Conservation (phyloP, 345 rosid species). For the Lumnitzera littorea region DNA sequence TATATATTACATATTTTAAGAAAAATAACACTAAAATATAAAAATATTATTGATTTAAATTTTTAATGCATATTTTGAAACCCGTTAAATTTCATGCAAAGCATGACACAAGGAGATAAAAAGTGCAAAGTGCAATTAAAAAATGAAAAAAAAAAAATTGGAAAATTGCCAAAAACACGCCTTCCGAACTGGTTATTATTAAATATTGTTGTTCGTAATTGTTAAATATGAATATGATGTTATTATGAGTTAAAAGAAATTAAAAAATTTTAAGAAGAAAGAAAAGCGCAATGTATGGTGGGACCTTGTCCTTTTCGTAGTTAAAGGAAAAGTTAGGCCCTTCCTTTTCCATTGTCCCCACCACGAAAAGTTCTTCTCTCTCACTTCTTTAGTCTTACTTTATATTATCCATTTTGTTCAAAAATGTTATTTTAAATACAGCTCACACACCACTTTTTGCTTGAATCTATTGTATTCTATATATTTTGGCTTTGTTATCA, state of each 20-base stretch:
- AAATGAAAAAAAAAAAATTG: background rate
- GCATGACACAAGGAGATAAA: constrained; percentile 48
- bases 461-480: too few relatives aligned
- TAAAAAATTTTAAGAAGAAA: background rate
- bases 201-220: too few relatives aligned
- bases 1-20: too few relatives aligned
- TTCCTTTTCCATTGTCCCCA: constrained; percentile 4
- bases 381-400: background rate
- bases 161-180: background rate
- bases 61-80: too few relatives aligned
- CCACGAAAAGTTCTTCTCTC: background rate
- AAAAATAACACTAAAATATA: too few relatives aligned
- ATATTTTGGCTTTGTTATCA: too few relatives aligned
- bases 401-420: too few relatives aligned
- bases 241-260: background rate
- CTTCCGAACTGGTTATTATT: too few relatives aligned
- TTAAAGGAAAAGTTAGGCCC: constrained; percentile 24
- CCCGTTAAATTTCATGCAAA: background rate
- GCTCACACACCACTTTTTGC: too few relatives aligned
- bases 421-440: too few relatives aligned
- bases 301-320: constrained; percentile 46
- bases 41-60: too few relatives aligned
- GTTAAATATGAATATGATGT: too few relatives aligned
- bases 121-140: constrained; percentile 24
- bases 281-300: constrained; percentile 15